phyloP scores from a whole-genome alignment of 2,329 filamentous ascomycete species.

The Penicillium sp. region DNA sequence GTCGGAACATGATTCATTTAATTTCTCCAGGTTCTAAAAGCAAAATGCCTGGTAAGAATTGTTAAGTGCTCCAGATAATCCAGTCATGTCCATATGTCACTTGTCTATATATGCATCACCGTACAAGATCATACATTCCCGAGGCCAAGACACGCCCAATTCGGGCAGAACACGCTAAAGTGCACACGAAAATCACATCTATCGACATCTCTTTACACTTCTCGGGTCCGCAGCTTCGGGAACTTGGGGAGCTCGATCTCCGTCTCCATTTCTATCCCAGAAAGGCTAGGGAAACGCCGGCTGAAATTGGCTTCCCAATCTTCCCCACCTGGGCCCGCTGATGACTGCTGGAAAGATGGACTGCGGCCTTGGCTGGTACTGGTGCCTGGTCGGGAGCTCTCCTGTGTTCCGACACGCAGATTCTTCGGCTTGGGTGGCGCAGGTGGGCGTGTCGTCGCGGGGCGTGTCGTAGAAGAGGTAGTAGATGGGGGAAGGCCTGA shows the following conservation, averaged over 20 bases:
- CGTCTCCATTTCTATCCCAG: constrained; percentile 81
- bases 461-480: constrained; percentile 25
- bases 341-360: constrained; percentile 19
- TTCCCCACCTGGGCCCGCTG: constrained; percentile 47
- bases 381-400: constrained; percentile 24
- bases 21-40: background rate
- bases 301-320: constrained; percentile 72
- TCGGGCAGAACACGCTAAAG: constrained; percentile 19
- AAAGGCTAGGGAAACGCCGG: constrained; percentile 82
- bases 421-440: constrained; percentile 63
- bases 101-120: constrained; percentile 7
- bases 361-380: constrained; percentile 26
- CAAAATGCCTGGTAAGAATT: background rate
- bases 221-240: constrained; percentile 41
- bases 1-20: background rate
- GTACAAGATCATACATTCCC: constrained; percentile 3
- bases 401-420: constrained; percentile 50
- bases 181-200: constrained; percentile 10
- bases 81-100: background rate
- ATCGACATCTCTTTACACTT: constrained; percentile 34
- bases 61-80: background rate
- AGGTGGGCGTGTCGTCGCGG: constrained; percentile 46
- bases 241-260: constrained; percentile 50
- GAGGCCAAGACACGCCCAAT: constrained; percentile 7
- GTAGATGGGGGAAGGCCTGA: constrained; percentile 19